phyloP scores from a whole-genome alignment of 257 asterid genomes.

The Solanum habrochaites region DNA sequence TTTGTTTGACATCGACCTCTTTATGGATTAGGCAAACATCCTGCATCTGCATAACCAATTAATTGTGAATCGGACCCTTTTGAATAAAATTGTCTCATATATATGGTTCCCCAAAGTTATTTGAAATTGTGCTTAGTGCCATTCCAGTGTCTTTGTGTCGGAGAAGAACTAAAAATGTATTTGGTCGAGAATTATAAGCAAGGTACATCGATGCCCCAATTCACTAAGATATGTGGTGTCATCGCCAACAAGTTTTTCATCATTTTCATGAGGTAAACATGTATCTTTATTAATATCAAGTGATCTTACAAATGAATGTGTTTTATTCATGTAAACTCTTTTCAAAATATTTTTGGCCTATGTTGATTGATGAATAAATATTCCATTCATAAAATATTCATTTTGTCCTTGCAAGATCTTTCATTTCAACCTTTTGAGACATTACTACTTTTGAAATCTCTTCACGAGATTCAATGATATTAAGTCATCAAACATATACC shows the following conservation, averaged over 20 bases:
- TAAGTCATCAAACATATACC: background rate
- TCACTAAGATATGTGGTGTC: background rate
- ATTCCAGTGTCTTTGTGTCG: background rate
- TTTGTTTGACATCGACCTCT: background rate
- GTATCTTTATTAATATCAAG: too few species aligned
- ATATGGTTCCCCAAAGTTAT: background rate
- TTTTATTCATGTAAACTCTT: background rate
- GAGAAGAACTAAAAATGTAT: background rate
- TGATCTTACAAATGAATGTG: too few species aligned
- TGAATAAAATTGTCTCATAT: background rate
- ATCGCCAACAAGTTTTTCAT: background rate
- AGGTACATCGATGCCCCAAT: background rate
- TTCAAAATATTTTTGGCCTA: too few species aligned
- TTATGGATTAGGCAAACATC: background rate
- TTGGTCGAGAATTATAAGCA: background rate
- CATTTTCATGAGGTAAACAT: background rate
- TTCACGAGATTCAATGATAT: background rate
- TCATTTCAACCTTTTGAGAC: background rate
- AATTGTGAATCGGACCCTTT: background rate
- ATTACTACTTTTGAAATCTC: background rate
- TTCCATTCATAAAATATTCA: too few species aligned
- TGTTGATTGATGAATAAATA: background rate
- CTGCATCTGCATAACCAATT: background rate
- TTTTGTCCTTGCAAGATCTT: background rate
- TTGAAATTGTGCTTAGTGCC: background rate